phyloP scores from a whole-genome alignment of 768 basidiomycete genomes.

The Infundibulicybe gibba region DNA sequence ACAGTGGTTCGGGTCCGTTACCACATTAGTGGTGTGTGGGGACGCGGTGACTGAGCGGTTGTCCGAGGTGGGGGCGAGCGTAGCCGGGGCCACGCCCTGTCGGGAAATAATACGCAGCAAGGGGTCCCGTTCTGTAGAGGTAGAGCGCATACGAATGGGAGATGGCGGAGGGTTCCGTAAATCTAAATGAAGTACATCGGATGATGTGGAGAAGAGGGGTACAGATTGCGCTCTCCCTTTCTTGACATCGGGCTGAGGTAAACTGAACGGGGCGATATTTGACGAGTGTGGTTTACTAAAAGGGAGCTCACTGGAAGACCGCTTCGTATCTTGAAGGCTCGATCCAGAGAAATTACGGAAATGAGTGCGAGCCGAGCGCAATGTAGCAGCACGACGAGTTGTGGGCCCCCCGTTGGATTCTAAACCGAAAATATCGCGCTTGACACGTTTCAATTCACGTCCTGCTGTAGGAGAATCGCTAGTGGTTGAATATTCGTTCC shows the following conservation, averaged over 20 bases:
- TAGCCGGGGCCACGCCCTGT: slow-evolving; percentile 5
- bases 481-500: slow-evolving; percentile 22
- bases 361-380: slow-evolving; percentile 17
- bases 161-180: slow-evolving; percentile 38
- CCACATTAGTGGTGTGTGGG: too few species aligned
- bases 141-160: slow-evolving; percentile 37
- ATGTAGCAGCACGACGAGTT: background rate
- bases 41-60: slow-evolving; percentile 4
- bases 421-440: slow-evolving; percentile 26
- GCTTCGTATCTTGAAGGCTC: slow-evolving; percentile 8
- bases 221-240: slow-evolving; percentile 43
- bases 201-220: slow-evolving; percentile 32
- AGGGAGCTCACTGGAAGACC: slow-evolving; percentile 20
- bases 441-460: slow-evolving; percentile 32
- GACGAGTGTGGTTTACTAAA: background rate
- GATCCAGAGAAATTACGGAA: slow-evolving; percentile 33
- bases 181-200: slow-evolving; percentile 32
- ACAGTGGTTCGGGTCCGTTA: background rate
- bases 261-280: background rate
- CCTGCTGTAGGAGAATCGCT: slow-evolving; percentile 21
- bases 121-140: slow-evolving; percentile 35
- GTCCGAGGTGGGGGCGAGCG: slow-evolving; percentile 15
- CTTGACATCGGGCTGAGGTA: slow-evolving; percentile 1
- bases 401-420: slow-evolving; percentile 3
- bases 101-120: slow-evolving; percentile 26